Base-by-base conservation (phyloP, 768 basidiomycete genomes). In the Mycena rebaudengoi region DNA sequence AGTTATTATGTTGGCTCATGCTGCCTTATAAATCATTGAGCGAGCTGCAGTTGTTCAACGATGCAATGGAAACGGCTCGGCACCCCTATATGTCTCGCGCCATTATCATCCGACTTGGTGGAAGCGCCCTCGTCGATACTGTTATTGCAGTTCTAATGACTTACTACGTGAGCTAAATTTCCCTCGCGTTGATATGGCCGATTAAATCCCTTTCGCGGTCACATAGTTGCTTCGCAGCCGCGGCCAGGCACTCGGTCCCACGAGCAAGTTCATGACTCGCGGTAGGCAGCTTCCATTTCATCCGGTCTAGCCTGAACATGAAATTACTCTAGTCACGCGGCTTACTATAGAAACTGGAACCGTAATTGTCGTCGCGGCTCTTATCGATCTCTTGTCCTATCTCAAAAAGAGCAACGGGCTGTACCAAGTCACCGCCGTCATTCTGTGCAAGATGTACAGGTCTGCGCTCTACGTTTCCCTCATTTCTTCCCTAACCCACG, bases 91-190 rank as follows among this genome's bases (percentile, higher is more conserved):
- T 66, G 14, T 23, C 35, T n/a, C 21, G 39, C 5, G 8, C 40
- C 7, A 33, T 66, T 13, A 60, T 29, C 8, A 30, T 62, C 10
- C 46, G 65, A 45, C 46, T 61, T n/a, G 60, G 28, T 20, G 54
- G 45, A 12, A 56, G 43, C n/a, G 65, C 52, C 16, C 18, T 49
- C 1, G 65, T 51, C 13, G 65, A 66, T 40, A 45, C 43, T 11
- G 53, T 66, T 3, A 66, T 66, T 45, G 52, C 65, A 4, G 49
- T 56, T 12, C 40, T 45, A n/a, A 66, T 62, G 60, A 66, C 65
- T 21, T 62, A 56, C 28, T 62, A 23, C 25, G 65, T 66, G 25
- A 41, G 60, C 33, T 21, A 28, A 5, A 14, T n/a, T 18, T 16
- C 32, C 5, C 20, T 29, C 28, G 26, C 5, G 14, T n/a, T 30